Conservation (phyloP, 306 rosid species). For the Potentilla sterilis region DNA sequence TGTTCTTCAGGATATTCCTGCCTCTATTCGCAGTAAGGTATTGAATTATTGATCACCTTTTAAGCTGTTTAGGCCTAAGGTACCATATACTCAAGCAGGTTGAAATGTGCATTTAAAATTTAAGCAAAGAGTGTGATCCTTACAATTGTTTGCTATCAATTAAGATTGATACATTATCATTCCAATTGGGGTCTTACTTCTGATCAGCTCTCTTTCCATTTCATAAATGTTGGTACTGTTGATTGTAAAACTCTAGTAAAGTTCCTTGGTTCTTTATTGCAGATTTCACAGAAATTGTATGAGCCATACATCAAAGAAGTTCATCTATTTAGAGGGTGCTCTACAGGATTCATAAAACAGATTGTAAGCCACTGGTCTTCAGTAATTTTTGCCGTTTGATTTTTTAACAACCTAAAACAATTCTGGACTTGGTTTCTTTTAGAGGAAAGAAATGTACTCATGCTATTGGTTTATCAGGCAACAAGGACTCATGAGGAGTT, state of each 20-base stretch:
- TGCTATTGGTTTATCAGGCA: slow-evolving; percentile 39
- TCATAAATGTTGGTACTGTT: neutral
- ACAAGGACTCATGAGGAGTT: slow-evolving; percentile 55
- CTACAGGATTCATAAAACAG: slow-evolving; percentile 56
- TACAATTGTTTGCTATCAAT: neutral
- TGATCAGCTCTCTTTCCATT: neutral
- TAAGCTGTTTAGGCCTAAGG: neutral
- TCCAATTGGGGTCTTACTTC: neutral
- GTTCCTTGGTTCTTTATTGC: slow-evolving; percentile 17
- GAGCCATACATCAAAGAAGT: slow-evolving; percentile 47
- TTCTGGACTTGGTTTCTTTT: slow-evolving; percentile 16
- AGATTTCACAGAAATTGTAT: slow-evolving; percentile 55
- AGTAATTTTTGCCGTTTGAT: neutral
- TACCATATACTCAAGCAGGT: neutral
- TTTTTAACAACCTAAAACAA: neutral
- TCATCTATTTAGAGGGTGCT: slow-evolving; percentile 55
- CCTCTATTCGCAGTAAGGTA: slow-evolving; percentile 52
- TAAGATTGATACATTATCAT: neutral
- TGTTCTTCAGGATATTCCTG: slow-evolving; percentile 53
- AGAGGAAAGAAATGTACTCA: slow-evolving; percentile 7
- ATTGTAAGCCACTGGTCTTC: slow-evolving; percentile 41
- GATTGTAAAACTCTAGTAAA: neutral
- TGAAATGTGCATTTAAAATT: neutral
- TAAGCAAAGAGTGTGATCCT: neutral
- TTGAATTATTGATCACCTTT: slow-evolving; percentile 5